Evolutionary conservation across 441 rosid species (phyloP), one percentile per base, ranked within the genome.

Genomic region (Populus hybrid): DNA sequence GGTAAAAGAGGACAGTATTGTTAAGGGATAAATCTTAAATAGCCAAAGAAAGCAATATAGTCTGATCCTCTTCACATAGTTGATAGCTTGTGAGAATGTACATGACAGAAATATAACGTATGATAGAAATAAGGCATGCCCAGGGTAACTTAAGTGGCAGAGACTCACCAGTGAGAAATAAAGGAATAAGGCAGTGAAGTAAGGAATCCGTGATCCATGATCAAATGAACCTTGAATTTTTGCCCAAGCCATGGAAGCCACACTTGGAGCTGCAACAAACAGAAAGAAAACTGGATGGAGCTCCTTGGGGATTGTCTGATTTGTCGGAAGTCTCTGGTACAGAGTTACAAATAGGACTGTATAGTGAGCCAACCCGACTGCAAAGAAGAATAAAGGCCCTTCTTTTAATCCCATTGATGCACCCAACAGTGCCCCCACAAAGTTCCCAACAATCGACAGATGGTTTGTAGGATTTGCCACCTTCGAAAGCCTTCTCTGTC

Each of bases 401-500:
- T 93, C 99, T 82, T 88, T 88, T 23, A 93, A 82, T 67, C 96
- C 98, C 98, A 95, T 87, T 6, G 98, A 81, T 23, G 98, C 93
- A 26, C 98, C 99, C 5, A 95, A 79, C 70, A 93, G 72, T 42
- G 99, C 97, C 34, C 99, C 99, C 0, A 92, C 92, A 64, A 95
- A 95, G 83, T 95, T 95, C 69, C 99, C 99, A 1, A 92, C 93
- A 6, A 93, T 69, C 0, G 99, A 81, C 18, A 95, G 88, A 85
- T 95, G 99, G 77, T 92, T 92, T 0, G 98, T 88, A 67, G 98
- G 97, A 67, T 95, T 95, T 10, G 99, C 99, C 64, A 95, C 98
- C 77, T 90, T 91, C 2, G 98, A 95, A 67, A 93, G 98, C 81
- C 98, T 85, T 69, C 98, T 65, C 73, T 90, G 95, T 2, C 99